These are phyloP conservation scores for Chimonanthus salicifolius DNA, from an alignment of 164 flowering plant genomes.

Conservation along the genomic window DNA sequence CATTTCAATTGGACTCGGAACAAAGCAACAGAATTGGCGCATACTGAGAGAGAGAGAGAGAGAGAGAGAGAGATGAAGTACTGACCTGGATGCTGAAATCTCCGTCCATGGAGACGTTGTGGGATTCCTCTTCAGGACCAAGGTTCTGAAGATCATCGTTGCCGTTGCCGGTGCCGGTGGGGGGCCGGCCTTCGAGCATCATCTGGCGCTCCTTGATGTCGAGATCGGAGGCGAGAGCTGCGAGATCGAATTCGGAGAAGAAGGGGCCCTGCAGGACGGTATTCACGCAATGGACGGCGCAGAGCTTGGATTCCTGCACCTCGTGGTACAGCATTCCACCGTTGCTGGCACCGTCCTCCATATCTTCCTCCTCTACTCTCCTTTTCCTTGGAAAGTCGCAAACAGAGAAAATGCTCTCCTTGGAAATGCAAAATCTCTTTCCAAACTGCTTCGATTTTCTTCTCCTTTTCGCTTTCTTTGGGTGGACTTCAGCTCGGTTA, in stretches of 20 bases:
- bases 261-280: slow-evolving; percentile 94
- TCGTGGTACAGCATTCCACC: slow-evolving; percentile 98
- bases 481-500: no score
- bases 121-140: slow-evolving; percentile 52
- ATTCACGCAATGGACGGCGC: slow-evolving; percentile 97
- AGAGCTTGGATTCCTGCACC: slow-evolving; percentile 91
- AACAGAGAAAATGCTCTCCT: no score
- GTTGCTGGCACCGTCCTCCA: slow-evolving; percentile 62
- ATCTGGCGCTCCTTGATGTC: slow-evolving; percentile 83
- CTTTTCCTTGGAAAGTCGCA: not conserved
- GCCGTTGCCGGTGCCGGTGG: slow-evolving; percentile 20
- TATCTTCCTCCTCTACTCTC: slow-evolving; percentile 6
- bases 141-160: slow-evolving; percentile 39
- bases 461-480: no score
- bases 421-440: no score
- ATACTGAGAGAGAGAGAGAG: no score
- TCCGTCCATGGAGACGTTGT: slow-evolving; percentile 87
- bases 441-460: no score
- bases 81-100: slow-evolving; percentile 95
- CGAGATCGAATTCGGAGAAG: slow-evolving; percentile 92
- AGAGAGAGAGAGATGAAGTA: not conserved
- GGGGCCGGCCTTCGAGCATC: slow-evolving; percentile 46
- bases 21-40: no score
- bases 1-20: no score
- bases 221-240: slow-evolving; percentile 92